These are phyloP conservation scores for Fragaria vesca DNA, from an alignment of 306 rosid genomes.

Conservation along the genomic window DNA sequence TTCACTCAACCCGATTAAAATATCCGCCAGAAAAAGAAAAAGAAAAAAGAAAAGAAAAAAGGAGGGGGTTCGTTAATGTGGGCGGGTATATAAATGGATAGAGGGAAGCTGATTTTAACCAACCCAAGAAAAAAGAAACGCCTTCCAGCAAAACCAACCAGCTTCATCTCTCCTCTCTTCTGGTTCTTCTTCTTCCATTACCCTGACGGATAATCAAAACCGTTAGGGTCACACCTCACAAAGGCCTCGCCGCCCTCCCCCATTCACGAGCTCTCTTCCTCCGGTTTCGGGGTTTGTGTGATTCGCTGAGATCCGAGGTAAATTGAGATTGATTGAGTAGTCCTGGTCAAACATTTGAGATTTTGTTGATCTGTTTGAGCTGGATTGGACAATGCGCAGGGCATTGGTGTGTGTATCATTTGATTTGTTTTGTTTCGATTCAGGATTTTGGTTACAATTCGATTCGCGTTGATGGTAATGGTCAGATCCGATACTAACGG, in stretches of 20 bases:
- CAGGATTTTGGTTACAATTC: background rate
- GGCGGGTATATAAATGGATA: constrained; percentile 21
- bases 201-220: constrained; percentile 19
- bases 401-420: background rate
- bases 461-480: background rate
- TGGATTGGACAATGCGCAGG: background rate
- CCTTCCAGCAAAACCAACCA: background rate
- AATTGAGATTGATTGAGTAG: background rate
- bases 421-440: background rate
- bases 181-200: constrained; percentile 4
- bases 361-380: background rate
- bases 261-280: constrained; percentile 34
- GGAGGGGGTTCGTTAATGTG: constrained; percentile 16
- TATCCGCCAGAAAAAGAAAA: background rate
- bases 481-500: constrained; percentile 1
- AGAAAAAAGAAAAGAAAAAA: background rate
- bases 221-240: constrained; percentile 26
- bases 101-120: background rate
- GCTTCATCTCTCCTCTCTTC: background rate
- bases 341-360: background rate
- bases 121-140: background rate
- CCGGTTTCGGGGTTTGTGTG: constrained; percentile 10
- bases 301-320: constrained; percentile 35
- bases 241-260: constrained; percentile 2
- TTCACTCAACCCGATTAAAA: background rate